These are phyloP conservation scores for Claviceps purpurea DNA, from an alignment of 2,329 filamentous ascomycete genomes.

Conservation along the genomic window DNA sequence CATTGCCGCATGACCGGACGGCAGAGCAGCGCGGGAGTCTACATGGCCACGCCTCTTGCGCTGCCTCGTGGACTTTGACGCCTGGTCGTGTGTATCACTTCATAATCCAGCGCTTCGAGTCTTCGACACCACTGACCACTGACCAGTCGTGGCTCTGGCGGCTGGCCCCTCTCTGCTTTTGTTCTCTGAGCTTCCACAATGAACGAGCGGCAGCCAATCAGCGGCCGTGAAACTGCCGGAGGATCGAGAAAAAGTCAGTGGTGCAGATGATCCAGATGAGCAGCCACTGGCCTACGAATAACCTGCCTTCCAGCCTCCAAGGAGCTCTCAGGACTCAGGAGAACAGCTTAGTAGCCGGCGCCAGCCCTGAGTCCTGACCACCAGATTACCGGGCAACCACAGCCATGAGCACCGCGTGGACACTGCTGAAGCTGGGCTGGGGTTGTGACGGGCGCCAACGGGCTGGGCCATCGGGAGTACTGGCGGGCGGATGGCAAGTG, in stretches of 20 bases:
- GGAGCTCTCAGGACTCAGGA: no score
- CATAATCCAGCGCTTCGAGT: no score
- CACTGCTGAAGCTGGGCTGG: background rate
- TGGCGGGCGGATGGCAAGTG: background rate
- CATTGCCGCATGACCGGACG: no score
- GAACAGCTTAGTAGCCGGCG: background rate
- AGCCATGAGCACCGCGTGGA: background rate
- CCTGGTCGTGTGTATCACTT: no score
- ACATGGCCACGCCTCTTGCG: background rate
- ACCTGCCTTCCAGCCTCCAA: no score
- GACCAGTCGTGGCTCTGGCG: no score
- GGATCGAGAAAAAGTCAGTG: background rate
- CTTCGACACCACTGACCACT: no score
- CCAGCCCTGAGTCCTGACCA: background rate
- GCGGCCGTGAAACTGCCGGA: background rate
- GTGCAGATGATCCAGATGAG: background rate
- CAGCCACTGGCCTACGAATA: background rate
- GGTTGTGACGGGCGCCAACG: background rate
- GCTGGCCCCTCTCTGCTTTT: background rate
- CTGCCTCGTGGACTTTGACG: no score
- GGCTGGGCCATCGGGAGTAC: slow-evolving; percentile 4
- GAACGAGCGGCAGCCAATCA: background rate
- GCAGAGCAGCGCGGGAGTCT: no score
- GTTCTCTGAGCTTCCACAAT: background rate
- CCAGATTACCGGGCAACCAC: background rate